Conservation (phyloP, 2,329 filamentous ascomycete genomes). For the Colletotrichum eremochloae region DNA sequence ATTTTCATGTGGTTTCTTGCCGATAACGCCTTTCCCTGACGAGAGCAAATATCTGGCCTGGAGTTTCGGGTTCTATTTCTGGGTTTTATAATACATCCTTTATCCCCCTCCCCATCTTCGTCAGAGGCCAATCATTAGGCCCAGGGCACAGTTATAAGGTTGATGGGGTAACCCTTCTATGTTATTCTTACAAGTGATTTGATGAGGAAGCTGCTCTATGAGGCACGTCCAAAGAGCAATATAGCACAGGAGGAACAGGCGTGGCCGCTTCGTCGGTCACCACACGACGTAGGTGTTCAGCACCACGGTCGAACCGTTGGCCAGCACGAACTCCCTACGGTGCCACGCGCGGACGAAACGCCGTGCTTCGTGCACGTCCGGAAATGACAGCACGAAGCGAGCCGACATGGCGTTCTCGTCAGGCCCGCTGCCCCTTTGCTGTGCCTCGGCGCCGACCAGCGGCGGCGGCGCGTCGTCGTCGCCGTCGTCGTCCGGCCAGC, state of each 20-base stretch:
- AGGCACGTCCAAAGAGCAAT: background rate
- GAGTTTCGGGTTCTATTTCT: constrained; percentile 61
- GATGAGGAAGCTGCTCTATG: background rate
- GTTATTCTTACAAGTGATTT: background rate
- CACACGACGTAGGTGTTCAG: constrained; percentile 39
- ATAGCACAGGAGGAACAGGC: background rate
- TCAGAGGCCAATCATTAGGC: background rate
- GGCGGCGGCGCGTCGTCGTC: constrained; percentile 23
- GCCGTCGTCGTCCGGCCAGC: background rate
- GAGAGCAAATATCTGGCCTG: constrained; percentile 60
- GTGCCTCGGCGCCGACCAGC: background rate
- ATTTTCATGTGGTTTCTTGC: constrained; percentile 36
- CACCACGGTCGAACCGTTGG: constrained; percentile 16
- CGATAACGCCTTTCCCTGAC: constrained; percentile 42
- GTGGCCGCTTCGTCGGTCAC: constrained; percentile 4
- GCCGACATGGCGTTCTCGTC: constrained; percentile 33
- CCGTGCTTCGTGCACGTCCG: constrained; percentile 50
- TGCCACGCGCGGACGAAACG: constrained; percentile 60
- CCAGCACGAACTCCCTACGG: constrained; percentile 47
- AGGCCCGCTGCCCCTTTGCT: background rate
- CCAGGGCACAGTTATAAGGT: background rate
- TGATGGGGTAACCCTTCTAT: background rate
- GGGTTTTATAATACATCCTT: constrained; percentile 56
- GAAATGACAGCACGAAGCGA: constrained; percentile 53
- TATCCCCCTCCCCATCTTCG: background rate